A percentile compares a stretch with the other conserved stretches of the same genome.
phyloP scores from a whole-genome alignment of 2,329 filamentous ascomycete species.

The Paecilomyces sp. region DNA sequence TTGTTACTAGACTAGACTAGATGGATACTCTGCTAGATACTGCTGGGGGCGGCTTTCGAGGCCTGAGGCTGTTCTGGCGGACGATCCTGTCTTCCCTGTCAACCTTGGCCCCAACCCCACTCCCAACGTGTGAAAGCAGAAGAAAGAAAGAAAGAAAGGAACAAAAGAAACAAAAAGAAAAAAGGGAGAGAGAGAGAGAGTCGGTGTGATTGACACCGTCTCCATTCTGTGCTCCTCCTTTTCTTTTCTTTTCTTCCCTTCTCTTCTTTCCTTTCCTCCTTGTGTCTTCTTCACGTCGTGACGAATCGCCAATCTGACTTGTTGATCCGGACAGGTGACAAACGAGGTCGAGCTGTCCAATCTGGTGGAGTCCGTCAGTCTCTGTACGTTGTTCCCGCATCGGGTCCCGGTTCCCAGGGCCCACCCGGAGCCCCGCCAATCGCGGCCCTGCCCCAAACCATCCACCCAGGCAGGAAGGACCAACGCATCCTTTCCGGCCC shows the following conservation, averaged over 20 bases:
- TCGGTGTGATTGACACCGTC: too few relatives aligned
- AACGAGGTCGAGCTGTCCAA: not conserved
- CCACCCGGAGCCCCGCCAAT: not conserved
- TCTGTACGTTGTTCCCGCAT: not conserved
- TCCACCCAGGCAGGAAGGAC: not conserved
- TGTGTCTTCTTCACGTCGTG: not conserved
- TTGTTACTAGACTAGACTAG: too few relatives aligned
- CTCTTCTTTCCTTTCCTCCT: not conserved
- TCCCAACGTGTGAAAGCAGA: not conserved
- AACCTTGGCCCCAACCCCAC: not conserved
- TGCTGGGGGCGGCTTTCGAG: not conserved
- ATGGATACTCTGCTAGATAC: too few relatives aligned
- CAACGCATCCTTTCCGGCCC: not conserved
- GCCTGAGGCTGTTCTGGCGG: not conserved
- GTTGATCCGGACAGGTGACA: not conserved
- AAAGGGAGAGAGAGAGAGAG: too few relatives aligned
- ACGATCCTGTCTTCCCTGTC: not conserved
- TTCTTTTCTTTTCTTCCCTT: too few relatives aligned
- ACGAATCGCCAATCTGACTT: not conserved
- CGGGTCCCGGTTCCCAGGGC: too few relatives aligned
- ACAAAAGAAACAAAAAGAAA: not conserved
- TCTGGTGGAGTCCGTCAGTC: not conserved
- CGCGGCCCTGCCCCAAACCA: not conserved
- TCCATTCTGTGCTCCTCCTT: too few relatives aligned
- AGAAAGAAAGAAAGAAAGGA: not conserved